phyloP scores from a whole-genome alignment of 805 yeast species.

The Ogataea salicorniae region DNA sequence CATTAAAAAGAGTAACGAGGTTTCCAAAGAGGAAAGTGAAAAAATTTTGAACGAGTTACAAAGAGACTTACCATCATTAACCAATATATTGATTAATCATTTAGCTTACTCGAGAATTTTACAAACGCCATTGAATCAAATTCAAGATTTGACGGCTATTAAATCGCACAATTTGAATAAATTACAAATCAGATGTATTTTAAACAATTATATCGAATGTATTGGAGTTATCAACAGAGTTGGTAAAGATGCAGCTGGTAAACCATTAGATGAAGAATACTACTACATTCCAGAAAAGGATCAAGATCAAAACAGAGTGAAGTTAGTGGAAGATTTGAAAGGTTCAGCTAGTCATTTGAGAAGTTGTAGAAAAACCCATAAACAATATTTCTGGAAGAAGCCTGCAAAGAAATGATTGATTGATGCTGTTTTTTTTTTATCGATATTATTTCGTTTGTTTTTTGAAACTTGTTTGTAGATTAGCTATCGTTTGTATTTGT shows the following conservation, averaged over 20 bases:
- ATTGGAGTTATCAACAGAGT: constrained; percentile 84
- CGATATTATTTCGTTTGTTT: no score
- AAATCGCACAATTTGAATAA: constrained; percentile 42
- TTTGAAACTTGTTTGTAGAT: no score
- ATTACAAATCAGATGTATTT: constrained; percentile 39
- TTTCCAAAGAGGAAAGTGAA: constrained; percentile 24
- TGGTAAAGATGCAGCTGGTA: constrained; percentile 97
- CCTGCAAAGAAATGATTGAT: constrained; percentile 32
- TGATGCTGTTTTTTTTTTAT: no score
- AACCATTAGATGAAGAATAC: constrained; percentile 88
- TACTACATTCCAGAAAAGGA: constrained; percentile 87
- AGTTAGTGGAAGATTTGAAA: constrained; percentile 66
- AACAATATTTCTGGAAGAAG: constrained; percentile 75
- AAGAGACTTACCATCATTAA: constrained; percentile 43
- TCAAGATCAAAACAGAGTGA: constrained; percentile 60
- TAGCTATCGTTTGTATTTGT: no score
- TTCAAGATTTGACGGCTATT: constrained; percentile 54
- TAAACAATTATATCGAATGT: constrained; percentile 44
- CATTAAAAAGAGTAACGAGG: neutral
- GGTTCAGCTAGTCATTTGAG: constrained; percentile 75
- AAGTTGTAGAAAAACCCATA: constrained; percentile 88
- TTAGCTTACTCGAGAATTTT: constrained; percentile 85
- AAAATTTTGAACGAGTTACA: constrained; percentile 30
- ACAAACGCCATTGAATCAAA: constrained; percentile 76
- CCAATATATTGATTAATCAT: constrained; percentile 70